Base-by-base conservation (phyloP, 2,329 filamentous ascomycete species). In the Rugonectria rugulosa region DNA sequence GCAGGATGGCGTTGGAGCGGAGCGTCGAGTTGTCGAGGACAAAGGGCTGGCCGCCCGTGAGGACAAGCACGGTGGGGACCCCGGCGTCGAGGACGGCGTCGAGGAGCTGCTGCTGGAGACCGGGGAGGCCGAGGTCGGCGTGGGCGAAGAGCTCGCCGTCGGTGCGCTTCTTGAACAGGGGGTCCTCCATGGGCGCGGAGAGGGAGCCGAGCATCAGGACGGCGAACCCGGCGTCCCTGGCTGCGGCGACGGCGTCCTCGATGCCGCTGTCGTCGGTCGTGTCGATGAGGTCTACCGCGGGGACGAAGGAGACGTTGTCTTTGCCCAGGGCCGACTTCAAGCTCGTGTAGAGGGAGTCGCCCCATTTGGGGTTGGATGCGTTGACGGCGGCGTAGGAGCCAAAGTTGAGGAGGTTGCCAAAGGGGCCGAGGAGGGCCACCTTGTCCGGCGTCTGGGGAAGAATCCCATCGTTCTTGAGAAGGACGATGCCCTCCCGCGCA, bases 381-480 rank as follows among this genome's bases (percentile, higher is more conserved):
- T 63, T 63, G 23, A 62, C 44, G 19, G 61, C 61, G 1, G 59
- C 61, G 15, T 62, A 63, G 2, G 61, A 62, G 3, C 61, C 59
- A 34, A 51, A 48, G 43, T 63, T 63, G 26, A 62, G 53, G 1
- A 63, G 56, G 14, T 72, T 65, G 3, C 70, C 69, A 48, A 73
- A 65, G 5, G 70, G 60, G 2, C 64, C 64, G 1, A 68, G 56
- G 43, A 52, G 50, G 26, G 55, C 65, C 0, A 51, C 51, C 53
- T 61, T 64, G 6, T 51, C 27, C 1, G 59, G 76, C 6, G 83
- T 68, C 5, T 86, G 85, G 2, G 89, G 74, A 2, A 84, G 70
- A 17, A 75, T 73, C 11, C 79, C 77, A 26, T 86, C 78, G 57
- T 89, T 89, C 72, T 88, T 87, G 32, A 88, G 72, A n/a, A 88